Conservation (phyloP, 768 basidiomycete species). For the Serendipita vermifera region DNA sequence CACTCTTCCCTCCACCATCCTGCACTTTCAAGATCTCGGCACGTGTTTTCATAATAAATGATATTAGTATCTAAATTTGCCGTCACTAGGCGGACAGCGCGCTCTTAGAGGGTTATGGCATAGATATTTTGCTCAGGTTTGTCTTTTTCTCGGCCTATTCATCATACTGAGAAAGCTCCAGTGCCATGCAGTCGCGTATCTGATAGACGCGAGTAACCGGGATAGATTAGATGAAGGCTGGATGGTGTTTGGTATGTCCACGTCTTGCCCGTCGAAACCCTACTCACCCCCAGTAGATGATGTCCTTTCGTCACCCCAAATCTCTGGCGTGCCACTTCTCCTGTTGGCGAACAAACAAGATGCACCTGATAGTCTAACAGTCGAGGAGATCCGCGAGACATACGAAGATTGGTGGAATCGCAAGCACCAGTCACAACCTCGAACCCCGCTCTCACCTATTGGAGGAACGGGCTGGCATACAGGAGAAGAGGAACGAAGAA, state of each 20-base stretch:
- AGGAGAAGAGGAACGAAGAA: slow-evolving; percentile 29
- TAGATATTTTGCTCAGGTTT: background rate
- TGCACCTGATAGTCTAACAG: slow-evolving; percentile 59
- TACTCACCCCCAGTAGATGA: slow-evolving; percentile 38
- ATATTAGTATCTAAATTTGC: slow-evolving; percentile 11
- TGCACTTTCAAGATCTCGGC: slow-evolving; percentile 96
- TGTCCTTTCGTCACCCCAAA: slow-evolving; percentile 79
- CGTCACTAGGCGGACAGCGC: background rate
- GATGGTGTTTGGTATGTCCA: slow-evolving; percentile 82
- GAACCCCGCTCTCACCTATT: slow-evolving; percentile 45
- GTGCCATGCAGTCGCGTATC: slow-evolving; percentile 92
- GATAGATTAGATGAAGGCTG: slow-evolving; percentile 87
- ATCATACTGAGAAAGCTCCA: slow-evolving; percentile 54
- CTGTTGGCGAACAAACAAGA: slow-evolving; percentile 97
- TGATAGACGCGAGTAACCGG: slow-evolving; percentile 85
- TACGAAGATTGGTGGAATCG: slow-evolving; percentile 79
- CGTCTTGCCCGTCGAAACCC: background rate
- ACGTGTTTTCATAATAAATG: slow-evolving; percentile 81
- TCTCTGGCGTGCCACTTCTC: slow-evolving; percentile 78
- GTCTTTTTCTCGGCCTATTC: background rate
- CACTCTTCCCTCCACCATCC: slow-evolving; percentile 78
- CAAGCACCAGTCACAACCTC: slow-evolving; percentile 32
- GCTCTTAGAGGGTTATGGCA: slow-evolving; percentile 1
- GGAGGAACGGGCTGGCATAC: slow-evolving; percentile 27
- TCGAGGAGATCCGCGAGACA: slow-evolving; percentile 80